Base-by-base conservation (phyloP, 805 yeast genomes). In the Metschnikowia corniflorae region DNA sequence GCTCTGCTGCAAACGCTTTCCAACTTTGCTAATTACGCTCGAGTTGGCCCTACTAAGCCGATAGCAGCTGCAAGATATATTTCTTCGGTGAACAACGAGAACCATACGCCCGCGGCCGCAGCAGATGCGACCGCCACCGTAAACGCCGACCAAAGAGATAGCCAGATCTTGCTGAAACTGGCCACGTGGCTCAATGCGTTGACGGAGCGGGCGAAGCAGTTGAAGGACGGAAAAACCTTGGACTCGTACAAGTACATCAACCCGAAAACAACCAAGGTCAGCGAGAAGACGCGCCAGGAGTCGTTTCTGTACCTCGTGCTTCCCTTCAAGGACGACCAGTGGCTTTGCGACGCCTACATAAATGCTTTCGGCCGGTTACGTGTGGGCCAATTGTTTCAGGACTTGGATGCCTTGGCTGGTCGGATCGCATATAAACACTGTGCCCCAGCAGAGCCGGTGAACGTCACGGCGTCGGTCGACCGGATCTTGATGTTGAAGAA, bases 381-480 rank as follows among this genome's bases (percentile, higher is more conserved):
- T 54, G 86, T 86, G 51, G 97, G 97, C 26, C 96, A 88, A 59
- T 70, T 89, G 46, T 89, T 89, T 61, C 96, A 89, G 67, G 97
- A 89, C 61, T 68, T 89, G 53, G 97, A 89, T 56, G 89, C 96
- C 5, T 68, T 89, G 43, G 96, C 97, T 2, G 97, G 97, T 23
- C 79, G 91, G 55, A 88, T 89, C 51, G 95, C 96, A 16, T 85
- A 88, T 59, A 75, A 85, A 54, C 97, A 89, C 58, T 86, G 95
- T 62, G 72, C 83, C n/a, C 97, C 97, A 0, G 94, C 96, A 0
- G 88, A 85, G 56, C 97, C 97, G 8, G 87, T 88, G 60, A 84
- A 89, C 57, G 97, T 89, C 28, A 89, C 97, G 7, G 97, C 97
- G 1, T 80, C 93, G 18, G 96, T 89, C 18, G 97, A 91, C 63